Evolutionary conservation across 208 protist species (phyloP).

Genomic region (Leishmania gerbilli): DNA sequence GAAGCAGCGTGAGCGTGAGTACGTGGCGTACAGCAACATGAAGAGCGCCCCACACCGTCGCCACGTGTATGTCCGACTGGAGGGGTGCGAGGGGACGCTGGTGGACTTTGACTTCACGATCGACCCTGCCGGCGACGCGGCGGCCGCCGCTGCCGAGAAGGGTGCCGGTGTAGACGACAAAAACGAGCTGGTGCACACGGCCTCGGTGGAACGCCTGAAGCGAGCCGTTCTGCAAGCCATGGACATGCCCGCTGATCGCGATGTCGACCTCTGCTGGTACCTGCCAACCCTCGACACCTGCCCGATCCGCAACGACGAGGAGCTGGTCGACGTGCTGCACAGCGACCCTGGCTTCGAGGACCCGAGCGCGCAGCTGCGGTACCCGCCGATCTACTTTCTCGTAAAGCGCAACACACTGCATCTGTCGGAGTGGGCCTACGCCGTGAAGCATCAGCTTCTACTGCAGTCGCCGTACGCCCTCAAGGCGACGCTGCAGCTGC

Average conservation of each 20-base stretch:
- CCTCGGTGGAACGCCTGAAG: slow-evolving; percentile 50
- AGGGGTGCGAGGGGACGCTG: slow-evolving; percentile 88
- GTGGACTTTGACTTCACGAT: slow-evolving; percentile 87
- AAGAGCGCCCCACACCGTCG: slow-evolving; percentile 61
- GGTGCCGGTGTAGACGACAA: background rate
- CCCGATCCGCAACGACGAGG: slow-evolving; percentile 68
- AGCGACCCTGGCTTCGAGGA: slow-evolving; percentile 85
- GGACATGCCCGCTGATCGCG: slow-evolving; percentile 64
- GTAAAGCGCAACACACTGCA: slow-evolving; percentile 79
- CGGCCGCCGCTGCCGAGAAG: slow-evolving; percentile 3
- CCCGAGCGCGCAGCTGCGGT: slow-evolving; percentile 49
- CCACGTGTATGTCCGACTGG: slow-evolving; percentile 82
- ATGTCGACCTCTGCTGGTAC: slow-evolving; percentile 86
- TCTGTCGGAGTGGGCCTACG: slow-evolving; percentile 91
- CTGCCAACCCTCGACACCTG: slow-evolving; percentile 85
- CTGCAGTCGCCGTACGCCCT: slow-evolving; percentile 88
- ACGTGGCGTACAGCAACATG: slow-evolving; percentile 59
- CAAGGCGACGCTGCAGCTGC: slow-evolving; percentile 68
- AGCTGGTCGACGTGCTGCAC: slow-evolving; percentile 80
- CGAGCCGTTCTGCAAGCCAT: slow-evolving; percentile 40
- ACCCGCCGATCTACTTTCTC: slow-evolving; percentile 91
- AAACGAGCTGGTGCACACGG: slow-evolving; percentile 5
- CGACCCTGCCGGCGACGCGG: slow-evolving; percentile 26
- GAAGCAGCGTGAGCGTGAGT: slow-evolving; percentile 78
- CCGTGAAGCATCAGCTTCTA: slow-evolving; percentile 89